A percentile compares a stretch with the other conserved stretches of the same genome.
Conservation (phyloP, 2,329 filamentous ascomycete species). For the Colletotrichum godetiae region DNA sequence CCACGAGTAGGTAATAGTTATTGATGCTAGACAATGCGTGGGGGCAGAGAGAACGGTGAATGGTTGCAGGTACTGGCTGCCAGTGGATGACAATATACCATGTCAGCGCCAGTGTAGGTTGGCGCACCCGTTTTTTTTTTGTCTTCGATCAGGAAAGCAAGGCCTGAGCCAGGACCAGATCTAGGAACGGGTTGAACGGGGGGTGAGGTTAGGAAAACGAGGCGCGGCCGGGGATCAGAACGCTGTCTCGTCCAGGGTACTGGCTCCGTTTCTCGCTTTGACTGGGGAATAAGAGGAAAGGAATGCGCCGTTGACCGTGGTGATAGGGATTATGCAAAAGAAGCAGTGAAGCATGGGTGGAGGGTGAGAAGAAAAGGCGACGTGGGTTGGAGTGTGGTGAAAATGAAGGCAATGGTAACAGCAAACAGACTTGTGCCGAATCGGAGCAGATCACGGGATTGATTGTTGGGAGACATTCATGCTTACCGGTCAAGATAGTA, state of each 20-base stretch:
- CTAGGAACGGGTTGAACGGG: not conserved
- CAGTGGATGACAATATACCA: slow-evolving; percentile 21
- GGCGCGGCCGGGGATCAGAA: slow-evolving; percentile 2
- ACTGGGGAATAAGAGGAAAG: not conserved
- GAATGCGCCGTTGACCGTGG: slow-evolving; percentile 3
- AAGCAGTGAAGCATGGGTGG: not conserved
- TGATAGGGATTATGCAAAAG: slow-evolving; percentile 2
- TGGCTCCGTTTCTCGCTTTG: slow-evolving; percentile 11
- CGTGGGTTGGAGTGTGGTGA: not conserved
- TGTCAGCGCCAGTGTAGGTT: slow-evolving; percentile 20
- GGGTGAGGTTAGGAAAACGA: slow-evolving; percentile 7
- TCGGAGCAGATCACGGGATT: slow-evolving; percentile 17
- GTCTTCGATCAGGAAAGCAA: slow-evolving; percentile 6
- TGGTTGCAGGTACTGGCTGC: slow-evolving; percentile 25
- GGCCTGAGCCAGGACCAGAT: slow-evolving; percentile 1
- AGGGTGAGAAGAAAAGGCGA: not conserved
- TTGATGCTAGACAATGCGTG: slow-evolving; percentile 10
- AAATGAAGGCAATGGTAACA: not conserved
- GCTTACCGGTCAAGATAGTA: slow-evolving; percentile 22
- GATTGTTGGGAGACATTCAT: not conserved
- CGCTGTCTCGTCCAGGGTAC: not conserved
- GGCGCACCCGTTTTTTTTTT: not conserved
- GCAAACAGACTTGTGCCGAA: slow-evolving; percentile 1
- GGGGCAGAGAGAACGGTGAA: slow-evolving; percentile 19
- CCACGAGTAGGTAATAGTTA: slow-evolving; percentile 6